A percentile compares a stretch with the other conserved stretches of the same genome.
Conservation (phyloP, 1,284 basidiomycete genomes). For the Ceratobasidium sp. region DNA sequence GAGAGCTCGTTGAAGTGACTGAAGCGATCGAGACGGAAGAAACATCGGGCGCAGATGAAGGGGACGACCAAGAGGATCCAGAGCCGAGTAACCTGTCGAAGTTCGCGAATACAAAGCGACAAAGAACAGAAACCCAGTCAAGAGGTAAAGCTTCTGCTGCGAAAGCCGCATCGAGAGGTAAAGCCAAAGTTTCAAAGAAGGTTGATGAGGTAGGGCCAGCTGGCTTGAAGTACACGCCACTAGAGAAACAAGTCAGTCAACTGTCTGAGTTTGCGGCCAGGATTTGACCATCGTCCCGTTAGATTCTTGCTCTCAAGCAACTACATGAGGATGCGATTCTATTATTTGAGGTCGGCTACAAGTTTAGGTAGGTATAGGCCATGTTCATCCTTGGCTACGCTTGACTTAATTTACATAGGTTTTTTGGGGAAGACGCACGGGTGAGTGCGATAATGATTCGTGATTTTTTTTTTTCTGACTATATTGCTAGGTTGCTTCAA, state of each 20-base stretch:
- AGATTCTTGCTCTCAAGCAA: slow-evolving; percentile 72
- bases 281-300: neutral
- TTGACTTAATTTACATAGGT: slow-evolving; percentile 49
- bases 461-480: slow-evolving; percentile 29
- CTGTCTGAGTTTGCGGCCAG: neutral
- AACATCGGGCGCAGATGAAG: slow-evolving; percentile 30
- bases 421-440: slow-evolving; percentile 90
- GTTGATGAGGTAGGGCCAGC: slow-evolving; percentile 71
- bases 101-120: slow-evolving; percentile 28
- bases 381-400: neutral
- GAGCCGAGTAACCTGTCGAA: slow-evolving; percentile 7
- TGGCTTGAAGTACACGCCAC: slow-evolving; percentile 78
- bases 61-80: slow-evolving; percentile 38
- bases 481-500: slow-evolving; percentile 68
- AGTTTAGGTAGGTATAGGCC: slow-evolving; percentile 59
- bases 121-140: slow-evolving; percentile 28
- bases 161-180: slow-evolving; percentile 45
- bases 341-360: slow-evolving; percentile 89
- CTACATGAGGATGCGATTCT: slow-evolving; percentile 78
- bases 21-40: slow-evolving; percentile 12
- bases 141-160: slow-evolving; percentile 42
- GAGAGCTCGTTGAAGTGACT: slow-evolving; percentile 7
- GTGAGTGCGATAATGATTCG: slow-evolving; percentile 50
- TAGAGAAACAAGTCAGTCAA: slow-evolving; percentile 86
- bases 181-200: slow-evolving; percentile 51